phyloP scores from a whole-genome alignment of 192 early-diverging fungal species.

The Podila epicladia region DNA sequence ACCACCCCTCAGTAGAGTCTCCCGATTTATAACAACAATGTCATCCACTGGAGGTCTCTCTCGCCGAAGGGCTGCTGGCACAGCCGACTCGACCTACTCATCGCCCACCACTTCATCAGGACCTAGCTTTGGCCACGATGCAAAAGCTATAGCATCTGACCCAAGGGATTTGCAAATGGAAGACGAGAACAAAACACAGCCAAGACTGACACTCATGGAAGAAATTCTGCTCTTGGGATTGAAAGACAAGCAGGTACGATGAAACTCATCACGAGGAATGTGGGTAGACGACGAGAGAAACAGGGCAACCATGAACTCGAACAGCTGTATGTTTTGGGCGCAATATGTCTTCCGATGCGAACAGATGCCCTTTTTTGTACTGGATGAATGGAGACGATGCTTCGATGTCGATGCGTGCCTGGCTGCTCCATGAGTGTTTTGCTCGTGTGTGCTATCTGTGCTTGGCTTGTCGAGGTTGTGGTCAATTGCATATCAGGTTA shows the following conservation, averaged over 20 bases:
- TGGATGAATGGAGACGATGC: too few relatives aligned
- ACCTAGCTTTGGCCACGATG: conserved; percentile 23
- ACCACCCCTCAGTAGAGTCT: too few relatives aligned
- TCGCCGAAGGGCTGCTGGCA: conserved; percentile 47
- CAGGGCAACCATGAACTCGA: too few relatives aligned
- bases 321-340: too few relatives aligned
- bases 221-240: conserved; percentile 93
- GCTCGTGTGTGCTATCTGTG: too few relatives aligned
- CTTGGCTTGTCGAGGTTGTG: too few relatives aligned
- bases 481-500: too few relatives aligned
- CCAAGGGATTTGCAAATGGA: conserved; percentile 65
- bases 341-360: too few relatives aligned
- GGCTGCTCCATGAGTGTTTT: too few relatives aligned
- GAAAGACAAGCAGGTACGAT: conserved; percentile 86
- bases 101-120: conserved; percentile 25
- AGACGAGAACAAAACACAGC: conserved; percentile 63
- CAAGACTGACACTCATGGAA: conserved; percentile 92
- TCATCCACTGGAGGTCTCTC: conserved; percentile 51
- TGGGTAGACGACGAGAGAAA: too few relatives aligned
- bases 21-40: conserved; percentile 8
- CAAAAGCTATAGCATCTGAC: conserved; percentile 57
- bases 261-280: neutral
- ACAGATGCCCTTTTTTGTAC: too few relatives aligned
- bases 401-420: too few relatives aligned
- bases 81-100: conserved; percentile 29